Evolutionary conservation across 176 grass and related monocot genomes (phyloP), one percentile per base, ranked within the genome.

Genomic region (Tillandsia fasciculata): DNA sequence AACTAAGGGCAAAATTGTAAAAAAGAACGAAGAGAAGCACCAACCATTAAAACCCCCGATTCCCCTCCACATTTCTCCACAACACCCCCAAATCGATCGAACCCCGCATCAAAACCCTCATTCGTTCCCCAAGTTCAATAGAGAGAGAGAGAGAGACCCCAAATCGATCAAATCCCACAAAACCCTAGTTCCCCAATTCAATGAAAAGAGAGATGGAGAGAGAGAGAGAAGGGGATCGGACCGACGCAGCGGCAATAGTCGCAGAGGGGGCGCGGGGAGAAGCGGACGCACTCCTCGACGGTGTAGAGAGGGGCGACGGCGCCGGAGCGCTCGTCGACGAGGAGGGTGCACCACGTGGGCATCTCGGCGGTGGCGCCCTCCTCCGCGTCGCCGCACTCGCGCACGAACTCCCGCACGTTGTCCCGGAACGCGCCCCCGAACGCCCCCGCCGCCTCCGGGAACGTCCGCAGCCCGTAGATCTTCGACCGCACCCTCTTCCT

Each of bases 341-440:
- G 89, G 58, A 85, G 73, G 22, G 73, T 86, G 26, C 76, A 48
- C 79, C 89, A 82, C 67, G 85, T 69, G 72, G 68, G 78, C 67
- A 48, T 70, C 2, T 59, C 51, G 3, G 67, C 77, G 15, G 65
- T 77, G 7, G 48, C 57, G 18, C 4, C 48, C 9, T 53, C 12
- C 26, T 76, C 63, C 23, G 54, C 18, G 50, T 80, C 70, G 24
- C 11, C 70, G 79, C 89, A 91, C 69, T 80, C 84, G 63, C 26
- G 61, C 15, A 91, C 64, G 14, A 91, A 83, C 18, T 58, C 77
- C 76, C 73, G 82, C 20, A 87, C 81, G 69, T 87, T 91, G 70
- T 87, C 84, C 82, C 88, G 76, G 78, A 91, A 91, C 65, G 88
- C 76, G 33, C 82, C 82, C 68, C 71, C 49, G 52, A 91, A 83